Evolutionary conservation across 306 rosid species (phyloP), one percentile per base, ranked within the genome.

Genomic region (Spatholobus suberectus): DNA sequence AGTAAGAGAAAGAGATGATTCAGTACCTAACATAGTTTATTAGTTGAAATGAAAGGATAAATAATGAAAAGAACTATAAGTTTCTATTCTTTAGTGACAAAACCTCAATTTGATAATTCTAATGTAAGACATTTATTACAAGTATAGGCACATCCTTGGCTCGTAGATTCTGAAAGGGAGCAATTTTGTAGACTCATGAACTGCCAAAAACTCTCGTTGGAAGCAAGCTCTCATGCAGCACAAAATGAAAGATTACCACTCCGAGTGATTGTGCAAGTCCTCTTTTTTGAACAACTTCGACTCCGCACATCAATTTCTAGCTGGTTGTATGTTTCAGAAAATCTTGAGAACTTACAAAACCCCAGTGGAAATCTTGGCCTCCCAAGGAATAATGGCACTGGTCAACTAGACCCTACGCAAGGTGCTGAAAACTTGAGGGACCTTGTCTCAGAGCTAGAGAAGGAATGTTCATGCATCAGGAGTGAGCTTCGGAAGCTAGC

Each of bases 141-240:
- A 79, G 46, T 82, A 24, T 88, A 92, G 97, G 92, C 98, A 70
- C 98, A 92, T 89, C 96, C 94, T 47, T 89, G 98, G 98, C 88
- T 94, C 17, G 73, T 90, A 51, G 96, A 94, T 87, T 85, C 88
- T 7, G 98, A 94, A 51, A 91, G 91, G 86, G 98, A 94, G 85
- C 95, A 88, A 84, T 90, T 94, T 20, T 94, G 98, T 67, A 88
- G 98, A 52, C 88, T 94, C 20, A 88, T 92, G 97, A 91, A 89
- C 85, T 91, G 95, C 85, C 94, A 92, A 78, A 94, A 94, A 78
- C 93, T 94, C 14, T 90, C 97, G 18, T 68, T 94, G 79, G 96
- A 94, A 81, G 97, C 96, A 34, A 91, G 98, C 83, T 89, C 96
- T 1, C 98, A 92, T 79, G 97, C 97, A 2, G 98, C 97, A 1